These are phyloP conservation scores for Fusarium sp. DNA, from an alignment of 2,329 filamentous ascomycete genomes.

Conservation along the genomic window DNA sequence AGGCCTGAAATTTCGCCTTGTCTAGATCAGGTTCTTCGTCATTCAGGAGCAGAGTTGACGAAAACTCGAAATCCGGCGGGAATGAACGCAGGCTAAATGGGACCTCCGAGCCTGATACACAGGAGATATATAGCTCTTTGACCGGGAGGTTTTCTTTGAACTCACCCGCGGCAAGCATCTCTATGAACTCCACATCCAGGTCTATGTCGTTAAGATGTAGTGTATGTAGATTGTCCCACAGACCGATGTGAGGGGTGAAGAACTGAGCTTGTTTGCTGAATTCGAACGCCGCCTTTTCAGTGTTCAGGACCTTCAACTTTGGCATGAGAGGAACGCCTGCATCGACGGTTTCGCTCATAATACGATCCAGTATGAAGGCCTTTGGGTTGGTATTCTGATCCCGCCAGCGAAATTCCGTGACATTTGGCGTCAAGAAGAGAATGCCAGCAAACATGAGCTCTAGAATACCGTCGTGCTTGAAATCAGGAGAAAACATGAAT, in stretches of 20 bases:
- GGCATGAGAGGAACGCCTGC: conserved; percentile 25
- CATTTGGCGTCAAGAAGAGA: conserved; percentile 25
- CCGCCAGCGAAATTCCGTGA: conserved; percentile 29
- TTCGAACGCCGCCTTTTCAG: conserved; percentile 15
- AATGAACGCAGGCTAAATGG: conserved; percentile 3
- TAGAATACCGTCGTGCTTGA: conserved; percentile 33
- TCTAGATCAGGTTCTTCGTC: conserved; percentile 9
- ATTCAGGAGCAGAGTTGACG: conserved; percentile 7
- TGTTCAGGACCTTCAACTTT: conserved; percentile 12
- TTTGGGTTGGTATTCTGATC: conserved; percentile 32
- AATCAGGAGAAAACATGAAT: conserved; percentile 36
- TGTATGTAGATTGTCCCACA: conserved; percentile 28
- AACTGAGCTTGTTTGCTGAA: conserved; percentile 25
- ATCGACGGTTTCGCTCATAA: conserved; percentile 1
- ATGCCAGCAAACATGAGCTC: conserved; percentile 33
- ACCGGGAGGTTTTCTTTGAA: conserved; percentile 27
- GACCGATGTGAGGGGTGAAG: conserved; percentile 22
- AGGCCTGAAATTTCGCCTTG: conserved; percentile 29
- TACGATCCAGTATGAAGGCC: conserved; percentile 7
- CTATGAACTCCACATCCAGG: conserved; percentile 25
- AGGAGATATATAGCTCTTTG: conserved; percentile 19
- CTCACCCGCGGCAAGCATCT: conserved; percentile 15
- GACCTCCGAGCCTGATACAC: conserved; percentile 16
- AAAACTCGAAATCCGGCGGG: neutral
- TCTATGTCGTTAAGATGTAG: conserved; percentile 28